A percentile compares a stretch with the other conserved stretches of the same genome.
Evolutionary conservation across 2,329 filamentous ascomycete genomes (phyloP).

Genomic region (Exserohilum rostratum): DNA sequence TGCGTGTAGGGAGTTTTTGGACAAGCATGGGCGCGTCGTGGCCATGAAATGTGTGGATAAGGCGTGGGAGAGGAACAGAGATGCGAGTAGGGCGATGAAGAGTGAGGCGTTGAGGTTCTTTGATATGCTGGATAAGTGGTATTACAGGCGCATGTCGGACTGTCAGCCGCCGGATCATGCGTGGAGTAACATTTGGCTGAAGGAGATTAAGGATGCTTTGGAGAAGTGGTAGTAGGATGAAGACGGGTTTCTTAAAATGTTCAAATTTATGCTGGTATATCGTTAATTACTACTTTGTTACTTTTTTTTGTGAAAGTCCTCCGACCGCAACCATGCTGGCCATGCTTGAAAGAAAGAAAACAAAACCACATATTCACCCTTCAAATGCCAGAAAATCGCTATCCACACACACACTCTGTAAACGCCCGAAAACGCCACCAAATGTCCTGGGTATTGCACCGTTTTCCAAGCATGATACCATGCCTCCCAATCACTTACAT

Average conservation of each 20-base stretch:
- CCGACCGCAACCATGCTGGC: no score
- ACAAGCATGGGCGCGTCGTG: slow-evolving; percentile 6
- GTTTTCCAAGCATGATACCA: no score
- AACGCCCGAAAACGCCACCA: background rate
- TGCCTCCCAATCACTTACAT: no score
- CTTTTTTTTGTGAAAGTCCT: no score
- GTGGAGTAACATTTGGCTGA: slow-evolving; percentile 6
- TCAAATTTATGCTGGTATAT: slow-evolving; percentile 1
- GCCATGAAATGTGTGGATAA: slow-evolving; percentile 7
- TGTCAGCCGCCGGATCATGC: no score
- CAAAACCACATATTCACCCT: no score
- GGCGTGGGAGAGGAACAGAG: slow-evolving; percentile 12
- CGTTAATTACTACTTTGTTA: background rate
- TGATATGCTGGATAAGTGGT: slow-evolving; percentile 9
- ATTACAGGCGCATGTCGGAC: no score
- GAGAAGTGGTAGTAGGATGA: slow-evolving; percentile 8
- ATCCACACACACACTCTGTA: background rate
- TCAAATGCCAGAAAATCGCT: background rate
- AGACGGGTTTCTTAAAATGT: background rate
- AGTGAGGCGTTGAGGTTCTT: slow-evolving; percentile 11
- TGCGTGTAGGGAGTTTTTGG: slow-evolving; percentile 6
- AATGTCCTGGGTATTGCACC: background rate
- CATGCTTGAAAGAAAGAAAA: no score
- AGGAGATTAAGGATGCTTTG: background rate
- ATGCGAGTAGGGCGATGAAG: background rate